Evolutionary conservation across 306 rosid species (phyloP), one percentile per base, ranked within the genome.

Genomic region (Betula pendula): DNA sequence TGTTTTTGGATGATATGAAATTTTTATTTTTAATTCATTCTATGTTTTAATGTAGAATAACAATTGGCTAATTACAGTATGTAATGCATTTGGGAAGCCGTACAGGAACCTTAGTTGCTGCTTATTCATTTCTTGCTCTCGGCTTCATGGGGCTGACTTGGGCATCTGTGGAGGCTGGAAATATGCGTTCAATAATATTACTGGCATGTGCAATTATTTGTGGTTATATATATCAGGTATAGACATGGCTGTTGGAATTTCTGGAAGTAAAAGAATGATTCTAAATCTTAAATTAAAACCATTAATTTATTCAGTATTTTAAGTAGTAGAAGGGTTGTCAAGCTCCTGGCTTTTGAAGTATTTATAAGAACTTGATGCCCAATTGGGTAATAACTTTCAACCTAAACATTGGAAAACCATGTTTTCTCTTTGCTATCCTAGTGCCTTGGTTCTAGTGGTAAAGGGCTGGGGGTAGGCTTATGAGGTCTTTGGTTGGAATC

Each of bases 221-320:
- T 72, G 98, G 98, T 43, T 90, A 90, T 77, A 77, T 90, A 75
- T 94, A 94, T 84, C 98, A 94, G 96, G 97, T 90, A 84, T 38
- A 19, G 48, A 66, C 48, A 66, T 35, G 70, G 24, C 42, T 62
- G n/a, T 16, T 62, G 22, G 12, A 45, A 62, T 31, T 62, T 62
- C 16, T 62, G 22, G 42, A 62, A 31, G 44, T 15, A 31, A 62
- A 62, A 62, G 19, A 35, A 43, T 6, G 29, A 58, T 44, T 6
- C 59, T 66, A 56, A 7, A 25, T 38, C 27, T 27, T 74, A n/a
- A n/a, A n/a, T n/a, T n/a, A n/a, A n/a, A n/a, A n/a, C n/a, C n/a
- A n/a, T n/a, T n/a, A 48, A 14, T 48, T 15, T 35, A 35, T 35
- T 35, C 35, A 31, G 35, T 31, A 0, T 48, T 2, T 48, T 48